Base-by-base conservation (phyloP, 805 yeast genomes). In the Candida caryicola region DNA sequence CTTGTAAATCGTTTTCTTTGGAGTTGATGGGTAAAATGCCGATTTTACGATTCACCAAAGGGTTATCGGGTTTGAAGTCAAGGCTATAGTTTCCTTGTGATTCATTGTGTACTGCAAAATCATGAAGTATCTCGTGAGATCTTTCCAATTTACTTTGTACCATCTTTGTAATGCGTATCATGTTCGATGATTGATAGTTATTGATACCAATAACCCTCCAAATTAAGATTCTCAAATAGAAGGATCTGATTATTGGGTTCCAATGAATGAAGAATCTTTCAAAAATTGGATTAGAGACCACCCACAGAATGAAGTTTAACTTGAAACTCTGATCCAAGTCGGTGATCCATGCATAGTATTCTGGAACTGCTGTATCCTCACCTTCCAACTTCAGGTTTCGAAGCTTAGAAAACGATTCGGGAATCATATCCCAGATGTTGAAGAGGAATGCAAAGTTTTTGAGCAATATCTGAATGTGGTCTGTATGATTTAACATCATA, bases 161-260 rank as follows among this genome's bases (percentile, higher is more conserved):
- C 7, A 50, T 40, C 17, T 51, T 48, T 9, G 70, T 59, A 3
- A 60, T 50, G 29, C 55, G 54, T 6, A 66, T 54, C 33, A 62
- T 47, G 16, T 47, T 45, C 1, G 70, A 59, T n/a, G 60, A 55
- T 39, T 64, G 68, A 45, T 49, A 58, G 47, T 65, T 66, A 45
- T 67, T 65, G 30, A 64, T 39, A 43, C 81, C 65, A 54, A 64
- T 57, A 31, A 82, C 58, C 45, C 86, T 74, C 84, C 91, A 87
- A 33, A 85, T 70, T 13, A 87, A 42, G 16, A 87, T 66, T 29
- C 89, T 66, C 33, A 76, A 67, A 55, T 80, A 87, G 51, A 80
- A 84, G 3, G 83, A 73, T 26, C 95, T 66, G 17, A 85, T 80
- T 13, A 86, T 58, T 3, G 95, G 89, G 51, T 80, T 76, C 87